phyloP scores from a whole-genome alignment of 2,329 filamentous ascomycete genomes.

The Trichoderma cornu-damae region DNA sequence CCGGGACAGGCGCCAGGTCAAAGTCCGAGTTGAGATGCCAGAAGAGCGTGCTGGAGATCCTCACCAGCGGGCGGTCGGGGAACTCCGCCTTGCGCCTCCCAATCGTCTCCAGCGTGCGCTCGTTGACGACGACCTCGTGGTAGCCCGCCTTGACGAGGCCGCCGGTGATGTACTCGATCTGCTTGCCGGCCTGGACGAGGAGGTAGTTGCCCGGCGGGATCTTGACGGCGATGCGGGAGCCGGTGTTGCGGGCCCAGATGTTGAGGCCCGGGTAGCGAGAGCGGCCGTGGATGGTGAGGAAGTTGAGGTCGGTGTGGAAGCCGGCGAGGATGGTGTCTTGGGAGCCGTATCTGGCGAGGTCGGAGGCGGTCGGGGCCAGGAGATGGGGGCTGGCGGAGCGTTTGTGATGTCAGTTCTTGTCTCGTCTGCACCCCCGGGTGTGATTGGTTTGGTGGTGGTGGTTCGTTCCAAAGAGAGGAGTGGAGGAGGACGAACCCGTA shows the following conservation, averaged over 20 bases:
- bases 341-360: slow-evolving; percentile 48
- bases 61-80: slow-evolving; percentile 48
- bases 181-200: slow-evolving; percentile 58
- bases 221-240: slow-evolving; percentile 52
- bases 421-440: no score
- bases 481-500: slow-evolving; percentile 43
- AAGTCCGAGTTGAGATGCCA: slow-evolving; percentile 56
- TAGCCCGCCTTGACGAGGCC: slow-evolving; percentile 57
- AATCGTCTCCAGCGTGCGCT: slow-evolving; percentile 46
- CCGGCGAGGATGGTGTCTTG: slow-evolving; percentile 57
- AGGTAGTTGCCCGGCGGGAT: slow-evolving; percentile 55
- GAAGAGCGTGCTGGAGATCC: slow-evolving; percentile 58
- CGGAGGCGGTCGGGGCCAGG: slow-evolving; percentile 56
- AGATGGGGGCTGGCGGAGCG: slow-evolving; percentile 58
- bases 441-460: no score
- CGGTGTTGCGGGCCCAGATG: slow-evolving; percentile 60
- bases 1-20: slow-evolving; percentile 48
- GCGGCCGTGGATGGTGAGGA: slow-evolving; percentile 59
- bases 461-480: no score
- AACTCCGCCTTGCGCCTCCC: slow-evolving; percentile 37
- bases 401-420: neutral
- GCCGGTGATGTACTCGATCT: slow-evolving; percentile 57
- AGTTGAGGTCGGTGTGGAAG: slow-evolving; percentile 62
- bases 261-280: slow-evolving; percentile 57
- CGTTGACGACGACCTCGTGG: slow-evolving; percentile 57